Percentiles rank a stretch among this genome's conserved stretches.
Conservation (phyloP, 306 rosid genomes). For the Betula pendula region DNA sequence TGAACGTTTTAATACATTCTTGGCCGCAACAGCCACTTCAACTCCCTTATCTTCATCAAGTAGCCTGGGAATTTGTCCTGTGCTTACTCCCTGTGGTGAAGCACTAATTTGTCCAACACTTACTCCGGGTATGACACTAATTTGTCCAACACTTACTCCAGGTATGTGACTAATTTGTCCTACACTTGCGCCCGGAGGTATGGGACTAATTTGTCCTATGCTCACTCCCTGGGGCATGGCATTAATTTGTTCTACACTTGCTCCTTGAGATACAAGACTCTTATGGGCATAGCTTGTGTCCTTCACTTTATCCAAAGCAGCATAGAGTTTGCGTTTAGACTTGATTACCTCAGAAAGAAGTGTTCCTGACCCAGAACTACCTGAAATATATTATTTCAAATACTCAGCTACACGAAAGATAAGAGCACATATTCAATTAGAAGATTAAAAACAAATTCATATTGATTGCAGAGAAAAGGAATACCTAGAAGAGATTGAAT, state of each 20-base stretch:
- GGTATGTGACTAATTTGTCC: not conserved
- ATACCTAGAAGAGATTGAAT: constrained; percentile 56
- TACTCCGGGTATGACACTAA: not conserved
- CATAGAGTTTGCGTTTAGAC: constrained; percentile 39
- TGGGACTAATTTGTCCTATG: not conserved
- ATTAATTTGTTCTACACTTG: no score
- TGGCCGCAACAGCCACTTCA: constrained; percentile 11
- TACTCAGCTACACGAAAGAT: constrained; percentile 5
- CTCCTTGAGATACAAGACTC: not conserved
- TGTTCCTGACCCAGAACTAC: constrained; percentile 28
- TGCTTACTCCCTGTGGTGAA: not conserved
- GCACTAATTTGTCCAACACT: not conserved
- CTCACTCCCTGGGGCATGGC: not conserved
- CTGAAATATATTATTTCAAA: constrained; percentile 30
- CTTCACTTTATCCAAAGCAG: constrained; percentile 24
- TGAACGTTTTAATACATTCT: constrained; percentile 11
- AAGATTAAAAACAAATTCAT: not conserved
- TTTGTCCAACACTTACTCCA: no score
- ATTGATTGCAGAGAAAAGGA: constrained; percentile 4
- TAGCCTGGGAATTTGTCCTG: constrained; percentile 4
- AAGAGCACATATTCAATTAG: not conserved
- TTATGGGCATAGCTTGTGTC: not conserved
- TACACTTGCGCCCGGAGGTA: not conserved
- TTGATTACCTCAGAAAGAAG: constrained; percentile 38
- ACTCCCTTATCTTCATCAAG: constrained; percentile 2